Conservation (phyloP, 2,329 filamentous ascomycete species). For the Colletotrichum aenigma region DNA sequence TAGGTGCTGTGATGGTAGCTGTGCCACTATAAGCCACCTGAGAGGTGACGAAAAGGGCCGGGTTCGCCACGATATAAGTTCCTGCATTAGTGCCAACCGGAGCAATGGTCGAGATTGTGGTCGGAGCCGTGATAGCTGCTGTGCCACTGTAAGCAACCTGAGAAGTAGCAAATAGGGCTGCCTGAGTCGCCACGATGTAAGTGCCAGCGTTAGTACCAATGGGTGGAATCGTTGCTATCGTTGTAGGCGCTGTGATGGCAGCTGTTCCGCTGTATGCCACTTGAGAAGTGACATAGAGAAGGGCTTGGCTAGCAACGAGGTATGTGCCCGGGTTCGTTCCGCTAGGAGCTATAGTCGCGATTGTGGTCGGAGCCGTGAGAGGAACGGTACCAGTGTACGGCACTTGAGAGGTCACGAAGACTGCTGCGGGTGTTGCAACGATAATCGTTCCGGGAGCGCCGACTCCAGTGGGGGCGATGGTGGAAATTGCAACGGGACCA, state of each 20-base stretch:
- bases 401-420: not conserved
- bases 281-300: not conserved
- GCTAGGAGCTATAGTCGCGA: not conserved
- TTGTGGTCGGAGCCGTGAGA: not conserved
- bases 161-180: not conserved
- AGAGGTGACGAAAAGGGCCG: not conserved
- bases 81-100: not conserved
- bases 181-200: constrained; percentile 2
- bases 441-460: constrained; percentile 1
- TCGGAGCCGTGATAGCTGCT: not conserved
- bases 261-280: not conserved
- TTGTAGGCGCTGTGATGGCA: not conserved
- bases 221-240: not conserved
- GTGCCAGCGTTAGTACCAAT: constrained; percentile 6
- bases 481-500: not conserved
- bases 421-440: not conserved
- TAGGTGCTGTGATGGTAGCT: not conserved
- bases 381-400: not conserved
- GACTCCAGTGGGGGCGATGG: not conserved
- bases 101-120: not conserved
- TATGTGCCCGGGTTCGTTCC: constrained; percentile 4
- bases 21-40: not conserved
- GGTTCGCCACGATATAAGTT: constrained; percentile 4
- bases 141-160: not conserved
- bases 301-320: not conserved